Conservation (phyloP, 352 stramenopile species). For the Globisporangium cylindrosporum region DNA sequence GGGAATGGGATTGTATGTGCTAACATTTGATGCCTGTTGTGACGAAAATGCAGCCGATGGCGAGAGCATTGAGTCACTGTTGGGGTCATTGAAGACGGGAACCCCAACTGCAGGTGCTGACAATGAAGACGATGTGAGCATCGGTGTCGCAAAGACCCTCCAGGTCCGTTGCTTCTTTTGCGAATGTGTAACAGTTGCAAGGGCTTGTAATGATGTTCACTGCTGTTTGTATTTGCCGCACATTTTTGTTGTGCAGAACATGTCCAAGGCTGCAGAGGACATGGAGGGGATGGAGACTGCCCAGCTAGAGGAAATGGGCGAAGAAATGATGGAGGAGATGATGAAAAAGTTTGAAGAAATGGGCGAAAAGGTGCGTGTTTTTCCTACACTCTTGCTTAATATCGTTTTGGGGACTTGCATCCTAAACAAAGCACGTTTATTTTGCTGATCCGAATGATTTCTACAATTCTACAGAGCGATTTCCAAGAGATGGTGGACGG, state of each 20-base stretch:
- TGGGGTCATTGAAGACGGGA: slow-evolving; percentile 49
- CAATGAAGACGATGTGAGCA: slow-evolving; percentile 74
- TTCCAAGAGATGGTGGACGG: slow-evolving; percentile 94
- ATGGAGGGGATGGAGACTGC: slow-evolving; percentile 81
- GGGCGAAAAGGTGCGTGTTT: slow-evolving; percentile 84
- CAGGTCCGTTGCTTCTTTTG: slow-evolving; percentile 34
- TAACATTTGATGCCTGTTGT: slow-evolving; percentile 6
- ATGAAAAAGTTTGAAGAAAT: slow-evolving; percentile 95
- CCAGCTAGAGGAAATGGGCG: slow-evolving; percentile 87
- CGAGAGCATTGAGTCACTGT: slow-evolving; percentile 67
- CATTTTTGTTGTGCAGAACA: slow-evolving; percentile 48
- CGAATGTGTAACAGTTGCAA: neutral
- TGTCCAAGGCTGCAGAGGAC: slow-evolving; percentile 85
- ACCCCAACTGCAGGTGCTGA: slow-evolving; percentile 14
- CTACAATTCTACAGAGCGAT: slow-evolving; percentile 47
- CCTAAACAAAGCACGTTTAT: neutral
- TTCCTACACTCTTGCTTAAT: neutral
- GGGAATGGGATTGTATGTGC: neutral
- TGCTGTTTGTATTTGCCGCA: neutral
- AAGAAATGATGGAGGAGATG: slow-evolving; percentile 96
- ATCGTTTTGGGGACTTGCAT: neutral
- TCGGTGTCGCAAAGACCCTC: slow-evolving; percentile 82
- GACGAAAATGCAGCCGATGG: slow-evolving; percentile 34
- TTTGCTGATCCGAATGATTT: neutral
- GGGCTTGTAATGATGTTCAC: neutral